Evolutionary conservation across 2,329 filamentous ascomycete species (phyloP), one percentile per base, ranked within the genome.

Genomic region (Ilyonectria destructans): DNA sequence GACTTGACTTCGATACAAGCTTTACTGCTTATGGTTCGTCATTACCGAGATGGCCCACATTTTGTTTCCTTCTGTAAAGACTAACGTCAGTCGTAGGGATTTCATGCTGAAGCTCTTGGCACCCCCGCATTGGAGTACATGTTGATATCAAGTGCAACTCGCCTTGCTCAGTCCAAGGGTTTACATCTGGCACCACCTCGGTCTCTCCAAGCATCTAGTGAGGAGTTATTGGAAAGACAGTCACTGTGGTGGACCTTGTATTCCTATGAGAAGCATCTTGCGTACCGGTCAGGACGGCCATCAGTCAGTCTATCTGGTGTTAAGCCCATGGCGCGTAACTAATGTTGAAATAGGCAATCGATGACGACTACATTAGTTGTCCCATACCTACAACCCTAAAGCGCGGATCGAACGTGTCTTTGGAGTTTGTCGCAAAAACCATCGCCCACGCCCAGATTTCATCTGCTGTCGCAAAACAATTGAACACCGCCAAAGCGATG

Each of bases 301-400:
- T 62, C 60, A 12, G 60, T 62, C 31, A 43, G 35, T 37, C 7
- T 6, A 19, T 21, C 9, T n/a, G 17, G 7, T 37, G 2, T 31
- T 33, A 13, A 15, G 9, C 23, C 45, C 51, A 49, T 49, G 17
- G 6, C 5, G 5, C 26, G 31, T 12, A 33, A 13, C 6, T n/a
- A 15, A 15, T n/a, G 17, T 43, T n/a, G n/a, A n/a, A 5, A n/a
- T 29, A 73, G 71, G 60, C 54, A 6, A 63, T 63, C 19, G 61
- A 63, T 43, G 61, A 63, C 23, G 61, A 63, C 33, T 63, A 52
- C 21, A 37, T 63, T 13, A 63, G 61, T 43, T 63, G 61, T 19
- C 52, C 51, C 12, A 31, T 63, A 0, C 61, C 51, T 8, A 29
- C 52, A n/a, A 48, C 52, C 1, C 54, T 56, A 9, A 35, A 48